Evolutionary conservation across 2,329 filamentous ascomycete genomes (phyloP).

Genomic region (Cercospora sp.): DNA sequence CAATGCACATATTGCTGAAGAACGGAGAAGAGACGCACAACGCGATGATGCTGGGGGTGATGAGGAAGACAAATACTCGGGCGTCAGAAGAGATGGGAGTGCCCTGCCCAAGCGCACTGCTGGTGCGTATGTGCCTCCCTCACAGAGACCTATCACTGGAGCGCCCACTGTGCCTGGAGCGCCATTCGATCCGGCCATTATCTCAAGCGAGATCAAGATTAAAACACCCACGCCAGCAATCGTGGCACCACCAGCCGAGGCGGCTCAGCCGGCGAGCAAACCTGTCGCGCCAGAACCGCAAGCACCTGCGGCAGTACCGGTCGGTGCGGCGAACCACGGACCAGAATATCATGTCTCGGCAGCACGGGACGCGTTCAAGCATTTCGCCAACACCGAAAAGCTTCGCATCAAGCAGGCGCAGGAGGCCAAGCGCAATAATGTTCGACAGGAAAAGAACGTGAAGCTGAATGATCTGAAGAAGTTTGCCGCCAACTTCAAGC

Average conservation of each 20-base stretch:
- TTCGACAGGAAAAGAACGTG: constrained; percentile 76
- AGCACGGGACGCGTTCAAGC: constrained; percentile 63
- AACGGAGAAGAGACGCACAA: constrained; percentile 66
- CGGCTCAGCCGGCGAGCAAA: constrained; percentile 30
- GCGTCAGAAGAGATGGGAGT: constrained; percentile 69
- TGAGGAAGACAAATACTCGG: constrained; percentile 97
- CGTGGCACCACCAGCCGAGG: constrained; percentile 3
- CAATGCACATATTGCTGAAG: constrained; percentile 85
- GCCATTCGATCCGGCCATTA: constrained; percentile 84
- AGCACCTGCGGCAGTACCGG: constrained; percentile 52
- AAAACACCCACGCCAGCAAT: constrained; percentile 33
- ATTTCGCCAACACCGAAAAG: constrained; percentile 64
- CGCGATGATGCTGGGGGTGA: constrained; percentile 68
- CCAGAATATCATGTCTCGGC: constrained; percentile 61
- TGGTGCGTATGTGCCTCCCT: constrained; percentile 87
- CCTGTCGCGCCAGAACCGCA: constrained; percentile 22
- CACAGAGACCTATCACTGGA: constrained; percentile 73
- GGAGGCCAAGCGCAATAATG: constrained; percentile 57
- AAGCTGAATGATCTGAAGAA: constrained; percentile 94
- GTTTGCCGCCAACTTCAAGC: constrained; percentile 91
- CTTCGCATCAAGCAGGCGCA: constrained; percentile 56
- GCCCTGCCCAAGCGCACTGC: constrained; percentile 61
- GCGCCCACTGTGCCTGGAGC: constrained; percentile 73
- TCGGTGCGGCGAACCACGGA: constrained; percentile 34
- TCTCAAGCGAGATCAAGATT: constrained; percentile 73